A percentile compares a stretch with the other conserved stretches of the same genome.
These are phyloP conservation scores for Plasmodium reichenowi DNA, from an alignment of 169 alveolate species.

Conservation along the genomic window DNA sequence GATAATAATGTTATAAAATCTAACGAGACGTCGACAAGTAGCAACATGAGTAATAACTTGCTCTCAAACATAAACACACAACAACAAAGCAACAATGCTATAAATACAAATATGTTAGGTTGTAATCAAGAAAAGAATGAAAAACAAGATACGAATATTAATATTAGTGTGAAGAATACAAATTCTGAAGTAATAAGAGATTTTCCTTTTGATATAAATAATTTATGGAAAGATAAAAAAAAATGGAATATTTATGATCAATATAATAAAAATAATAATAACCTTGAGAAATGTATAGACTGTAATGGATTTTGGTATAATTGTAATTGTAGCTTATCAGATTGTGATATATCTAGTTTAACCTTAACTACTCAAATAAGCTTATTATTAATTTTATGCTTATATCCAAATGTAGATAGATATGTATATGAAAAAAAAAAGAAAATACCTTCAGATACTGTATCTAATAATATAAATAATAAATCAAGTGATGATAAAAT, in stretches of 20 bases:
- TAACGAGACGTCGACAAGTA: neutral
- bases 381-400: conserved; percentile 48
- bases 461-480: neutral
- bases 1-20: neutral
- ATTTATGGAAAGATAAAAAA: neutral
- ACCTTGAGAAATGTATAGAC: conserved; percentile 40
- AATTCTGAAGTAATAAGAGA: too few species aligned
- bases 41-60: neutral
- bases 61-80: neutral
- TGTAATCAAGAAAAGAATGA: neutral
- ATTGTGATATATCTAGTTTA: conserved; percentile 28
- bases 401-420: conserved; percentile 70
- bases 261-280: neutral
- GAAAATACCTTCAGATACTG: neutral
- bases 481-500: neutral
- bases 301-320: conserved; percentile 63
- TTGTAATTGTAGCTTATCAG: conserved; percentile 56
- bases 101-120: neutral
- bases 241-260: conserved; percentile 26
- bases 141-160: neutral
- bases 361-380: conserved; percentile 69
- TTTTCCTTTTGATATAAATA: neutral
- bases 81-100: neutral
- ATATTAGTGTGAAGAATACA: neutral
- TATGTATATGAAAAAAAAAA: conserved; percentile 70